Evolutionary conservation across 1,284 basidiomycete genomes (phyloP), one percentile per base, ranked within the genome.

Genomic region (Acaromyces ingoldii): DNA sequence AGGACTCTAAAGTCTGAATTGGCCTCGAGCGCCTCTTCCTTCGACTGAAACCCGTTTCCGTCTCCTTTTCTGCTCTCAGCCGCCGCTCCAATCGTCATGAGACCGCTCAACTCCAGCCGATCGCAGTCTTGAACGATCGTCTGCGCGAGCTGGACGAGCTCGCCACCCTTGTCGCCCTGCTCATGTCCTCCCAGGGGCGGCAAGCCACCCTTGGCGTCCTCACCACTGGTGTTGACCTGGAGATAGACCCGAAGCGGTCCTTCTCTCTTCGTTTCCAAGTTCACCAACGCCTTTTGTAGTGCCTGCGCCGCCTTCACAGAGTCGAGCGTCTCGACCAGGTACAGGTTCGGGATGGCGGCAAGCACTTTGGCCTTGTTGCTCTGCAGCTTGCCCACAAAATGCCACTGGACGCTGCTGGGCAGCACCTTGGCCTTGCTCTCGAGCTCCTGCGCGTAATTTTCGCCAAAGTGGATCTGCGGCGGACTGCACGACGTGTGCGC

Each of bases 361-460:
- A 95, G 81, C 17, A 81, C 78, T 77, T 95, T 98, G 40, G 87
- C 85, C 77, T 98, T 98, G 79, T 97, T 98, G 31, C 88, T 90
- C 76, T 98, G 93, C 24, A 98, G 78, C 1, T 86, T 84, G 5
- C 93, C 93, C 63, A 98, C 93, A 75, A 96, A 97, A 77, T 97
- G 93, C 95, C 95, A 98, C 59, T 85, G 81, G 66, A 65, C 58
- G 51, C 63, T 57, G 5, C 48, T 34, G 1, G 72, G 72, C 13
- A 75, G 58, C 1, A 74, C 72, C 22, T 62, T 60, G 36, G 72
- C 65, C 51, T 75, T 98, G 41, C 91, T 89, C n/a, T 85, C 85
- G 60, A 98, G 77, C 73, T 97, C 93, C 65, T 95, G 88, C 4
- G 92, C 91, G 74, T 97, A 98, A 76, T 98, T 98, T 78, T 98